Evolutionary conservation across 2,329 filamentous ascomycete species (phyloP).

Genomic region (Ilyonectria mors-panacis): DNA sequence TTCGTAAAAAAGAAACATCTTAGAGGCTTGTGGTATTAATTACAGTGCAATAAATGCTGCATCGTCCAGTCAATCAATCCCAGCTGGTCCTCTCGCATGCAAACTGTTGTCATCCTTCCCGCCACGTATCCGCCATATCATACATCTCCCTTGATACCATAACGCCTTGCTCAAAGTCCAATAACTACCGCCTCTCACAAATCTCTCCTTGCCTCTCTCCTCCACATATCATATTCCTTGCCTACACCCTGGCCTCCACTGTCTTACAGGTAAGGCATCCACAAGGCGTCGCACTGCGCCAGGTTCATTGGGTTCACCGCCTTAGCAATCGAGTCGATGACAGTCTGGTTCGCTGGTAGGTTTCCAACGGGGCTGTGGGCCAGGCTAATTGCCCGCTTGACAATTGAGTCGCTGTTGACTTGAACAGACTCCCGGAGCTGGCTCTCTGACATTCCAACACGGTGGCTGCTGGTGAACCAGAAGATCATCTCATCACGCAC

Average conservation of each 20-base stretch:
- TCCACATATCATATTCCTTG: slow-evolving; percentile 24
- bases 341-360: slow-evolving; percentile 95
- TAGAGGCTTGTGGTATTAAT: slow-evolving; percentile 20
- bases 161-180: slow-evolving; percentile 51
- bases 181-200: slow-evolving; percentile 30
- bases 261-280: slow-evolving; percentile 93
- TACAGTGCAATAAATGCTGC: slow-evolving; percentile 24
- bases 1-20: not conserved
- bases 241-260: slow-evolving; percentile 13
- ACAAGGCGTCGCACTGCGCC: slow-evolving; percentile 89
- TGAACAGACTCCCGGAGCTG: slow-evolving; percentile 86
- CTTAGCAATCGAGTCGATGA: slow-evolving; percentile 93
- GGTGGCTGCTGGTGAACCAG: slow-evolving; percentile 89
- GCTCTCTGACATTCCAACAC: slow-evolving; percentile 68
- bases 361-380: slow-evolving; percentile 84
- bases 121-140: slow-evolving; percentile 25
- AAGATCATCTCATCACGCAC: slow-evolving; percentile 98
- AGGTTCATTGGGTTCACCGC: slow-evolving; percentile 94
- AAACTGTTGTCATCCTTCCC: slow-evolving; percentile 18
- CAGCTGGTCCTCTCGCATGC: slow-evolving; percentile 10
- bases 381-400: slow-evolving; percentile 89
- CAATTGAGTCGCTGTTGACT: slow-evolving; percentile 89
- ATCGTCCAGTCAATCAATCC: slow-evolving; percentile 3
- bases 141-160: slow-evolving; percentile 33
- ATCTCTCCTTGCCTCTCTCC: slow-evolving; percentile 13